Evolutionary conservation across 192 early-diverging fungal genomes (phyloP).

Genomic region (Coemansia sp.): DNA sequence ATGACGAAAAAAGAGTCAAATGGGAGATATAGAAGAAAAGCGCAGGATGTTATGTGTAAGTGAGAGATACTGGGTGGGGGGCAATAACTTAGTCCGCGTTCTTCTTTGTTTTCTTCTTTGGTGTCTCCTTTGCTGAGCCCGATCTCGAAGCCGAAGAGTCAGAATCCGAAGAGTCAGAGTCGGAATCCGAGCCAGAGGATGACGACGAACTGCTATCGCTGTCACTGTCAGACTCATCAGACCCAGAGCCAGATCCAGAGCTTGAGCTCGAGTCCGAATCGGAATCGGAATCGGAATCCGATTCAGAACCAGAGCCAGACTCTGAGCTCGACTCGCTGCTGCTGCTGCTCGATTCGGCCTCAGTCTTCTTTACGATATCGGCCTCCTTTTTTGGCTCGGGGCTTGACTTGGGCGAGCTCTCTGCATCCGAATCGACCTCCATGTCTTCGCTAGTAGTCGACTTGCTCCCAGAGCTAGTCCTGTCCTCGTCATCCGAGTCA

Average conservation of each 20-base stretch:
- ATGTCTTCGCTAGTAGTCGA: conserved; percentile 3
- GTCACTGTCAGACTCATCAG: conserved; percentile 3
- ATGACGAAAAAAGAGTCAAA: neutral
- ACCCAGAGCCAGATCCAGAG: conserved; percentile 1
- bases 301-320: neutral
- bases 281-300: neutral
- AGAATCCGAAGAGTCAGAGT: conserved; percentile 16
- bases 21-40: neutral
- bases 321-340: conserved; percentile 13
- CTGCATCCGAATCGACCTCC: conserved; percentile 5
- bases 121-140: conserved; percentile 19
- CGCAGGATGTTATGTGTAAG: neutral
- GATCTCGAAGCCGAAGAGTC: conserved; percentile 7
- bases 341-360: conserved; percentile 8
- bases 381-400: conserved; percentile 1
- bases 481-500: conserved; percentile 4
- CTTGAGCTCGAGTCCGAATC: conserved; percentile 16
- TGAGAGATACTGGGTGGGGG: neutral
- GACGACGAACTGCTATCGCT: conserved; percentile 13
- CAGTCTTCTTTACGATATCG: neutral
- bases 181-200: conserved; percentile 1
- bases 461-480: conserved; percentile 6
- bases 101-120: conserved; percentile 23
- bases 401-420: neutral
- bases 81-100: neutral